Evolutionary conservation across 1,139 yeast genomes (phyloP).

Genomic region (Taiozyma sp.): DNA sequence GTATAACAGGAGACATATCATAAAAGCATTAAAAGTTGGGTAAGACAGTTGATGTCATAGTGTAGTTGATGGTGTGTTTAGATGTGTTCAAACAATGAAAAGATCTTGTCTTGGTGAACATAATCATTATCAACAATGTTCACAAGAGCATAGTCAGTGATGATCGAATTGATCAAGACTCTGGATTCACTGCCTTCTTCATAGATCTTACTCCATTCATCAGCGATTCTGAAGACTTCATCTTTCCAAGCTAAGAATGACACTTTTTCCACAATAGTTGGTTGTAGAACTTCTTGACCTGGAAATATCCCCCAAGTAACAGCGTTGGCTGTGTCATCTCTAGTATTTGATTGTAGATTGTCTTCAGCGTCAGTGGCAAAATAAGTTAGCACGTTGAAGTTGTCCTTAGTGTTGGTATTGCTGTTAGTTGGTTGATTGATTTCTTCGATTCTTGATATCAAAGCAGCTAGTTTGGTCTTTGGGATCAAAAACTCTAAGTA

Average conservation of each 20-base stretch:
- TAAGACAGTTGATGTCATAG: slow-evolving; percentile 8
- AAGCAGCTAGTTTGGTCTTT: slow-evolving; percentile 40
- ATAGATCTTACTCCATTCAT: slow-evolving; percentile 72
- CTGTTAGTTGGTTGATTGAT: slow-evolving; percentile 24
- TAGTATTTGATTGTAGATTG: slow-evolving; percentile 60
- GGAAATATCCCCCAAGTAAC: slow-evolving; percentile 99
- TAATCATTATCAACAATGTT: slow-evolving; percentile 90
- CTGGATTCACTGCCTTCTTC: slow-evolving; percentile 32
- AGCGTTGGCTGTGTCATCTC: slow-evolving; percentile 75
- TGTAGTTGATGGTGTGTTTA: slow-evolving; percentile 3
- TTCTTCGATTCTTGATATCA: slow-evolving; percentile 37
- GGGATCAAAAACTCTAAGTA: slow-evolving; percentile 83
- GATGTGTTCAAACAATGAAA: slow-evolving; percentile 31
- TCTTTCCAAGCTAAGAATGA: slow-evolving; percentile 96
- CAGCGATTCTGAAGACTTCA: slow-evolving; percentile 79
- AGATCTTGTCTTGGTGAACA: slow-evolving; percentile 44
- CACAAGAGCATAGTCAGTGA: slow-evolving; percentile 66
- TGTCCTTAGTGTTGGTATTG: slow-evolving; percentile 33
- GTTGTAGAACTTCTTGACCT: slow-evolving; percentile 85
- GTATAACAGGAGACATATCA: not conserved
- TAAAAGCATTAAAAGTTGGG: slow-evolving; percentile 3
- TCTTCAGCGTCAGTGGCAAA: slow-evolving; percentile 72
- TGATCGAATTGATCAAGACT: slow-evolving; percentile 44
- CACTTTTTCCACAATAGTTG: slow-evolving; percentile 86
- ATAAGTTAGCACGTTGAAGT: slow-evolving; percentile 58